These are phyloP conservation scores for Tulasnella sp. DNA, from an alignment of 768 basidiomycete genomes.

Conservation along the genomic window DNA sequence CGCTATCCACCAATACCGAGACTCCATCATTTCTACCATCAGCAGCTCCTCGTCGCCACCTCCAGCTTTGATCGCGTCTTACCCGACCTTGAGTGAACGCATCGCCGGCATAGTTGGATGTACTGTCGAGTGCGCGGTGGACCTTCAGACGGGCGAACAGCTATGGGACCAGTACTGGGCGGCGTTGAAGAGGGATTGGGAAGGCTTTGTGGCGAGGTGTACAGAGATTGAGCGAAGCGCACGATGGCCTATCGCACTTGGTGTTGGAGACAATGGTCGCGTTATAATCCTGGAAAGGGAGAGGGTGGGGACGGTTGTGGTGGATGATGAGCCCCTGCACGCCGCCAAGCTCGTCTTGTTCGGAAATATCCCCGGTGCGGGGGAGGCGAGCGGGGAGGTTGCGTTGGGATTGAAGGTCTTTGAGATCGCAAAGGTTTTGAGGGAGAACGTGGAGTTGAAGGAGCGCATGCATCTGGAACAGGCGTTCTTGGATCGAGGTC, in stretches of 20 bases:
- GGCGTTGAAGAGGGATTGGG: conserved; percentile 85
- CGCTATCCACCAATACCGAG: conserved; percentile 74
- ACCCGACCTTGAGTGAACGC: conserved; percentile 57
- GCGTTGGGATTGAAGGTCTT: not conserved
- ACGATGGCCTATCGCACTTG: conserved; percentile 66
- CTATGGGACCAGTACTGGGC: conserved; percentile 74
- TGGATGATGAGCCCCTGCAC: conserved; percentile 56
- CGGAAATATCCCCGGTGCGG: not conserved
- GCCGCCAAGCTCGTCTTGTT: conserved; percentile 23
- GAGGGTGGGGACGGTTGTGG: conserved; percentile 50
- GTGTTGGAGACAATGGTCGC: conserved; percentile 30
- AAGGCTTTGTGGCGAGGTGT: conserved; percentile 86
- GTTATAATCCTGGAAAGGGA: conserved; percentile 67
- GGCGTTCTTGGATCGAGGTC: conserved; percentile 47
- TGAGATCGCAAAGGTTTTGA: conserved; percentile 1
- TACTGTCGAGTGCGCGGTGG: conserved; percentile 59
- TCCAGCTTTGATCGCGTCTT: conserved; percentile 47
- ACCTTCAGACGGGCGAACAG: conserved; percentile 67
- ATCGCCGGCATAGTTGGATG: conserved; percentile 81
- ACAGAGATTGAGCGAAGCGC: conserved; percentile 81
- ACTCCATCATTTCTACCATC: conserved; percentile 38
- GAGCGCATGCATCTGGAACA: conserved; percentile 36
- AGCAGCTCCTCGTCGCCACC: conserved; percentile 44
- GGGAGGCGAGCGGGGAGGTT: not conserved
- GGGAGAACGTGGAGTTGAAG: not conserved